A percentile compares a stretch with the other conserved stretches of the same genome.
phyloP scores from a whole-genome alignment of 805 yeast species.

The Starmerella etchellsii region DNA sequence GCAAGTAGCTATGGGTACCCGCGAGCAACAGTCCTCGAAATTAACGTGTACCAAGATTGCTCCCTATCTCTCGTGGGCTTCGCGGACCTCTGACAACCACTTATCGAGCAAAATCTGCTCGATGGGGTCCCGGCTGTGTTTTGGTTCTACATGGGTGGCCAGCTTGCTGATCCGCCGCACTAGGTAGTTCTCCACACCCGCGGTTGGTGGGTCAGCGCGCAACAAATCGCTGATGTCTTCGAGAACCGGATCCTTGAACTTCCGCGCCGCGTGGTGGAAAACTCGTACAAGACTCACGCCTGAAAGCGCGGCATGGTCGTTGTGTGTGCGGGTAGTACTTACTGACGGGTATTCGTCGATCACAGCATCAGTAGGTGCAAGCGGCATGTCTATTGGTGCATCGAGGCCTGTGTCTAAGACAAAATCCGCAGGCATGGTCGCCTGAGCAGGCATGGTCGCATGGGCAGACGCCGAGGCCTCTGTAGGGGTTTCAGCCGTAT shows the following conservation, averaged over 20 bases:
- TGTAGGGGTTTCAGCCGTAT: conserved; percentile 1
- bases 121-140: conserved; percentile 17
- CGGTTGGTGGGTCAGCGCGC: conserved; percentile 20
- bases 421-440: neutral
- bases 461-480: neutral
- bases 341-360: too few relatives aligned
- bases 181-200: conserved; percentile 19
- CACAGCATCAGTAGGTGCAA: too few relatives aligned
- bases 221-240: conserved; percentile 20
- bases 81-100: conserved; percentile 18
- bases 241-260: conserved; percentile 21
- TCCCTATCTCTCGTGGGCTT: conserved; percentile 7
- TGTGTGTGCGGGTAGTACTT: neutral
- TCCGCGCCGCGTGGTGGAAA: conserved; percentile 20
- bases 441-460: neutral
- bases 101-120: conserved; percentile 20
- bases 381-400: too few relatives aligned
- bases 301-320: neutral
- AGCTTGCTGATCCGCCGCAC: conserved; percentile 13
- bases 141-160: conserved; percentile 13
- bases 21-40: too few relatives aligned
- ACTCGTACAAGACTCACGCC: conserved; percentile 14
- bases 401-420: neutral
- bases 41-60: too few relatives aligned
- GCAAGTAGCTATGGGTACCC: too few relatives aligned